Conservation (phyloP, 441 rosid species). For the Viola pubescens region DNA sequence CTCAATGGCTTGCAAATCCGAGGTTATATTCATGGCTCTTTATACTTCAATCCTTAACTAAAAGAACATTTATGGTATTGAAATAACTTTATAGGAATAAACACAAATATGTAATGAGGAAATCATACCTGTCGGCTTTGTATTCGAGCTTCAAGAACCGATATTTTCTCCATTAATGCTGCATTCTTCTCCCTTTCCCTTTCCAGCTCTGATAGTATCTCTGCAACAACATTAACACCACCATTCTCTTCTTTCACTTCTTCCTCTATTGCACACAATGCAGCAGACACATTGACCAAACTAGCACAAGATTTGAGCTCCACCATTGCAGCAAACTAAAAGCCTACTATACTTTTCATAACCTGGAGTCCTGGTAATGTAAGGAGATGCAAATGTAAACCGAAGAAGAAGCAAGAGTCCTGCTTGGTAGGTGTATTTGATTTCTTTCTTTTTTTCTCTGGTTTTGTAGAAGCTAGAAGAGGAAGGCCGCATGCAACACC, state of each 20-base stretch:
- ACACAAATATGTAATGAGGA: background rate
- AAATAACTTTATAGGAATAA: constrained; percentile 5
- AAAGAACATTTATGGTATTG: no score
- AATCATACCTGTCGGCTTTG: constrained; percentile 35
- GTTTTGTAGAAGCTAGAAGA: constrained; percentile 24
- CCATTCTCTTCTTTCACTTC: constrained; percentile 28
- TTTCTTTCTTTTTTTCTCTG: constrained; percentile 14
- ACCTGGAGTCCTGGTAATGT: background rate
- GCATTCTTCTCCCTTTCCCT: constrained; percentile 46
- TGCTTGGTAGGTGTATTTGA: background rate
- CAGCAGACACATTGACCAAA: constrained; percentile 40
- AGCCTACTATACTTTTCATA: background rate
- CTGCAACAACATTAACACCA: constrained; percentile 23
- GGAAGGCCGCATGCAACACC: constrained; percentile 34
- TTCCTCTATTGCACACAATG: constrained; percentile 40
- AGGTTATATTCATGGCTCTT: no score
- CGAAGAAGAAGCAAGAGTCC: background rate
- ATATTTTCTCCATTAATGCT: constrained; percentile 43
- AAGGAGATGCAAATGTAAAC: background rate
- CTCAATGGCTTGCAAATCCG: no score
- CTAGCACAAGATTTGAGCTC: constrained; percentile 37
- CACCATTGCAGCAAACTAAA: constrained; percentile 26
- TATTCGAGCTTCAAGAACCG: constrained; percentile 43
- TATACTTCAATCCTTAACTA: no score
- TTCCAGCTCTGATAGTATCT: constrained; percentile 40